Evolutionary conservation across 2,329 filamentous ascomycete genomes (phyloP), one percentile per base, ranked within the genome.

Genomic region (Colletotrichum sp.): DNA sequence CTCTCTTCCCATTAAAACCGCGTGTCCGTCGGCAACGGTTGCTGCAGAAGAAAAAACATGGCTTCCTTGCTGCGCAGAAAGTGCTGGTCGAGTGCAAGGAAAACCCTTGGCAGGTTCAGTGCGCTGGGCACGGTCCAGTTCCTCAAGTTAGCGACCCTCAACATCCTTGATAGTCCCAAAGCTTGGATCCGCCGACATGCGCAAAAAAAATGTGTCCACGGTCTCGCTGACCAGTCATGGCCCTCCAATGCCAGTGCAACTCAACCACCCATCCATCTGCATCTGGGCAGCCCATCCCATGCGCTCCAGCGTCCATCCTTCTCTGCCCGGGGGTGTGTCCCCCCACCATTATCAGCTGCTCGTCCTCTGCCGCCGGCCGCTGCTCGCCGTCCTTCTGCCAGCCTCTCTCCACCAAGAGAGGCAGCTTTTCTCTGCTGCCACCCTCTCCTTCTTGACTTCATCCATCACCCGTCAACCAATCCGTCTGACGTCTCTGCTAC

Each of bases 351-450:
- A 34, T 74, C 67, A 74, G 39, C 71, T 74, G 66, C 66, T 70
- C 34, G 24, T 70, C 48, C 52, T 57, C 39, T 70, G 36, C 71
- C 39, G 57, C 68, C 30, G 30, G 65, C 71, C 71, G 32, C 66
- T 73, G 43, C 26, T 26, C 21, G 57, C 21, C 30, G 43, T 64
- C 57, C 43, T 43, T 76, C 64, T 21, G 43, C 74, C 70, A 74
- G 74, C 74, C 74, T 75, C 73, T 76, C 70, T 74, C 74, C 74
- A 69, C 70, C 74, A 66, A 24, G 59, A 76, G 70, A 74, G 74
- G 70, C 71, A 76, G 70, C 48, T 74, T 76, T 66, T 69, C 69
- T 52, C 65, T 76, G 59, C 59, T 76, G 18, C 65, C 64, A 65
- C 64, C 59, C 65, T 61, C 59, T 18, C 24, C n/a, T 60, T 60